Evolutionary conservation across 192 early-diverging fungal species (phyloP), one percentile per base, ranked within the genome.

Genomic region (Coemansia sp.): DNA sequence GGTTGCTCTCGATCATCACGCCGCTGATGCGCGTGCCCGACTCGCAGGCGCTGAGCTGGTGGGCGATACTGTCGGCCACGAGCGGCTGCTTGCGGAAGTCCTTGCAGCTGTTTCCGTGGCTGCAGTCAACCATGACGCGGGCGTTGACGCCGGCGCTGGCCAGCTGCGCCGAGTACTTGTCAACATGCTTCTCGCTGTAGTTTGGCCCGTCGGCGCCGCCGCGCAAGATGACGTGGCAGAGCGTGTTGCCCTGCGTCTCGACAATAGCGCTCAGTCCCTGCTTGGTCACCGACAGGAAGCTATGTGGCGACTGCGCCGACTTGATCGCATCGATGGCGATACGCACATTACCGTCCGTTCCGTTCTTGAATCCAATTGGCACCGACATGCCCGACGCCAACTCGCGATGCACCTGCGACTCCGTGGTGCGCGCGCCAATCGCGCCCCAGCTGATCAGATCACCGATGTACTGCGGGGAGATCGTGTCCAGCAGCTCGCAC

Each of bases 1-100:
- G 74, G 66, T 98, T 90, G 59, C 88, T 90, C 80, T 98, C 96
- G 63, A 99, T 92, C 97, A 99, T 98, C 40, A 99, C 93, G 57
- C 96, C 95, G 56, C 91, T 78, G 72, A 99, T 93, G 62, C 85
- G 78, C 74, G 88, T 88, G 42, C 93, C 90, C 16, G 88, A 85
- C 16, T 86, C 72, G 13, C 88, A 87, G 18, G 83, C 69, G 47
- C 84, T 84, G 65, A 90, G 77, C 76, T 92, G 86, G 62, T 78
- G 82, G 6, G 86, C 78, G 32, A 94, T 84, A 75, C 79, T 85
- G 42, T 85, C 74, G 15, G 90, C 92, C 18, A 98, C 97, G 58
- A 92, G 80, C 45, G 88, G 83, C 85, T 99, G 97, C 67, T 88
- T 86, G 51, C 87, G 83, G 71, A 91, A 93, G 66, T 95, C 85